Evolutionary conservation across 768 basidiomycete genomes (phyloP).

Genomic region (Serendipita sp.): DNA sequence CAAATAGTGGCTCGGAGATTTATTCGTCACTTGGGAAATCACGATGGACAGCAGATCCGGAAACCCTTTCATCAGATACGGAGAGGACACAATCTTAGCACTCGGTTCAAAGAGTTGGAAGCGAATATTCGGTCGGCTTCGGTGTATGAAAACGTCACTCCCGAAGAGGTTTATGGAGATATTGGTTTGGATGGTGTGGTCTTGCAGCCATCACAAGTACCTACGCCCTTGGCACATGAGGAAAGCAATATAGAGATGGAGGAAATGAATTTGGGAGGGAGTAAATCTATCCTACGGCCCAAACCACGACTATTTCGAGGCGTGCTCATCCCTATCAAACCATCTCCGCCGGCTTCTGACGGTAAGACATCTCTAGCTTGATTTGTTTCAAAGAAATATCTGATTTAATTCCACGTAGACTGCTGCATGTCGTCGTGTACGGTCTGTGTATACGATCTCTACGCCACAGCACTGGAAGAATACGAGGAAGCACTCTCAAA

Average conservation of each 20-base stretch:
- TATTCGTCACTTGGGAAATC: not conserved
- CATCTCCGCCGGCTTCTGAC: not conserved
- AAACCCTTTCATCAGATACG: not conserved
- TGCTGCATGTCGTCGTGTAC: conserved; percentile 32
- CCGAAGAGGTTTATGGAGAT: not conserved
- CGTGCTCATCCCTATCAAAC: not conserved
- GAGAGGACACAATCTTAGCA: not conserved
- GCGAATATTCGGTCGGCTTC: not conserved
- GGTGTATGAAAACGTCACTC: not conserved
- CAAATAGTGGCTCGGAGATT: no score
- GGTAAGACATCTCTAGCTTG: not conserved
- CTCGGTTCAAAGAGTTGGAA: not conserved
- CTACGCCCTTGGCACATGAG: not conserved
- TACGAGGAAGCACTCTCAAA: conserved; percentile 40
- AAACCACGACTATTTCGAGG: not conserved
- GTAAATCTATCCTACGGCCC: conserved; percentile 2
- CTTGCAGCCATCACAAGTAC: not conserved
- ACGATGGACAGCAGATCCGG: not conserved
- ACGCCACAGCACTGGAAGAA: conserved; percentile 50
- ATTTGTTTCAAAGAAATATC: not conserved
- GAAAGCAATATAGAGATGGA: not conserved
- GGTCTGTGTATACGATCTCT: conserved; percentile 78
- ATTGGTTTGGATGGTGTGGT: not conserved
- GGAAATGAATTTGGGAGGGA: not conserved
- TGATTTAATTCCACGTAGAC: not conserved